phyloP scores from a whole-genome alignment of 1,284 basidiomycete genomes.

The Ganoderma resinaceum region DNA sequence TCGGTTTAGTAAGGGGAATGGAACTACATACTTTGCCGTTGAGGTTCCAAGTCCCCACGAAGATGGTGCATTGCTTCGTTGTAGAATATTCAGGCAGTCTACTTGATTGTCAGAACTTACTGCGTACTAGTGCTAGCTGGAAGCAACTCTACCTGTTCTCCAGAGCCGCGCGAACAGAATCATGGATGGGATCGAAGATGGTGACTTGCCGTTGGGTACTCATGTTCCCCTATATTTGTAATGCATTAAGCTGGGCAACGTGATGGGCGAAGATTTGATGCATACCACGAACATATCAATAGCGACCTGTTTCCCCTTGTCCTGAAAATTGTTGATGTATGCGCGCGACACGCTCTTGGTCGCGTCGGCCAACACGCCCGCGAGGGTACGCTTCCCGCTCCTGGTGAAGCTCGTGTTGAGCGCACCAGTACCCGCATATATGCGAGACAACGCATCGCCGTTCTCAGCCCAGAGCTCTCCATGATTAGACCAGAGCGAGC shows the following conservation, averaged over 20 bases:
- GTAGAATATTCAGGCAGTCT: slow-evolving; percentile 90
- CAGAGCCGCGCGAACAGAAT: slow-evolving; percentile 79
- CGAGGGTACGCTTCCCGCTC: slow-evolving; percentile 92
- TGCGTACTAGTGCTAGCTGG: slow-evolving; percentile 2
- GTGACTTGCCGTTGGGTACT: slow-evolving; percentile 87
- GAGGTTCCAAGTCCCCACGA: slow-evolving; percentile 95
- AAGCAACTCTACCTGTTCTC: slow-evolving; percentile 58
- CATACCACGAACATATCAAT: slow-evolving; percentile 94
- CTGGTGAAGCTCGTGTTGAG: slow-evolving; percentile 96
- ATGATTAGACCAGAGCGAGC: slow-evolving; percentile 85
- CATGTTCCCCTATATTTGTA: slow-evolving; percentile 79
- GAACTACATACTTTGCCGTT: slow-evolving; percentile 77
- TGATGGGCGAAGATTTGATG: slow-evolving; percentile 4
- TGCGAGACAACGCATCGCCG: slow-evolving; percentile 87
- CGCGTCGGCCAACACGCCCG: slow-evolving; percentile 92
- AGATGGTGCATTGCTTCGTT: slow-evolving; percentile 76
- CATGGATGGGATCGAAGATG: slow-evolving; percentile 95
- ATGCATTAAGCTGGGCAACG: neutral
- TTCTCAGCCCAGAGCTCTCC: slow-evolving; percentile 98
- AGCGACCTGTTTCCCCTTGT: slow-evolving; percentile 92
- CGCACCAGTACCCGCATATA: slow-evolving; percentile 97
- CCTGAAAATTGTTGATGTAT: slow-evolving; percentile 98
- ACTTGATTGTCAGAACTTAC: slow-evolving; percentile 19
- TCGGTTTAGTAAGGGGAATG: slow-evolving; percentile 6
- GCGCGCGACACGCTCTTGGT: slow-evolving; percentile 95